A percentile compares a stretch with the other conserved stretches of the same genome.
These are phyloP conservation scores for Udeniomyces megalosporus DNA, from an alignment of 768 basidiomycete genomes.

Conservation along the genomic window DNA sequence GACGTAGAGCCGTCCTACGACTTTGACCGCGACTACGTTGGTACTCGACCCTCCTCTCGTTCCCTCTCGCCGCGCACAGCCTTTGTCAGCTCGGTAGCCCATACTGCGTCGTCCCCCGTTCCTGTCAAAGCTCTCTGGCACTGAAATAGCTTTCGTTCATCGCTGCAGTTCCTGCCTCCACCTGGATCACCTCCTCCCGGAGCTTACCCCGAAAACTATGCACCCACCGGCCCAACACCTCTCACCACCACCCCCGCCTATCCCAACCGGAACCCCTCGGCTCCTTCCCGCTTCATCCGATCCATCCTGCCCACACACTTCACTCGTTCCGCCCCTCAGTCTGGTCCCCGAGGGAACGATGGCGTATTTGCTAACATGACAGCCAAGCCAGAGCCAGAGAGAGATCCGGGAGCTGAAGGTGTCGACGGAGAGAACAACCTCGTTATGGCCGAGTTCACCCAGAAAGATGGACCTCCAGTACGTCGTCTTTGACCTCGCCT, in stretches of 20 bases:
- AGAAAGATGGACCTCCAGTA: conserved; percentile 75
- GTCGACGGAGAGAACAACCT: conserved; percentile 33
- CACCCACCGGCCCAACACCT: conserved; percentile 13
- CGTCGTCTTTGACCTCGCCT: no score
- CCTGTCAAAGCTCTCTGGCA: not conserved
- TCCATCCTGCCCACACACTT: conserved; percentile 17
- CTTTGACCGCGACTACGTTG: conserved; percentile 15
- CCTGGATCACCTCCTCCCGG: conserved; percentile 14
- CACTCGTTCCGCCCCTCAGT: conserved; percentile 17
- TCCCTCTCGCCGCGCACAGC: not conserved
- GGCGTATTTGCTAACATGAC: conserved; percentile 91
- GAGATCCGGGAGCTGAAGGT: conserved; percentile 17
- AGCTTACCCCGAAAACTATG: conserved; percentile 14
- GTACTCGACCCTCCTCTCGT: not conserved
- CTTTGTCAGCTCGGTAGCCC: not conserved
- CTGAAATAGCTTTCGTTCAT: no score
- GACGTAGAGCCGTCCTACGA: conserved; percentile 8
- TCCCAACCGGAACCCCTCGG: conserved; percentile 5
- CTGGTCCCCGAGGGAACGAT: conserved; percentile 44
- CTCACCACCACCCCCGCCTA: conserved; percentile 14
- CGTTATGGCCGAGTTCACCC: conserved; percentile 59
- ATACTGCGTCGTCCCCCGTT: not conserved
- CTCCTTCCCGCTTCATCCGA: conserved; percentile 12
- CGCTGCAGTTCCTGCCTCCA: conserved; percentile 10
- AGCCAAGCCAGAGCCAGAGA: conserved; percentile 56